phyloP scores from a whole-genome alignment of 805 yeast genomes.

The Suhomyces sp. region DNA sequence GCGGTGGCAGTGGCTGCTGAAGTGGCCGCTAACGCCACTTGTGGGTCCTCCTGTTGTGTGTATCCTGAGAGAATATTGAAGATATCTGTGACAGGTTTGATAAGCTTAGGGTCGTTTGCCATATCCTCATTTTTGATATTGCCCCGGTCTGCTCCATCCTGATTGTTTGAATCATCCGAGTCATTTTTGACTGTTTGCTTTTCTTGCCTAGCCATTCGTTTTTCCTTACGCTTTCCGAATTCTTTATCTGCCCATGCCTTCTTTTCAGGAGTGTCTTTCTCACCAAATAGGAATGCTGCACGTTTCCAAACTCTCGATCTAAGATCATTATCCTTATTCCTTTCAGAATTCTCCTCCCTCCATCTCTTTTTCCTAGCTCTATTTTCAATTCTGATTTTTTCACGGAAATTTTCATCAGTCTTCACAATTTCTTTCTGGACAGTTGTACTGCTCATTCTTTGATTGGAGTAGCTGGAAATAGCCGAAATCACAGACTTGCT shows the following conservation, averaged over 20 bases:
- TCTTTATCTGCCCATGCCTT: conserved; percentile 72
- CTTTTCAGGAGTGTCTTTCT: conserved; percentile 49
- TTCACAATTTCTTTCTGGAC: conserved; percentile 21
- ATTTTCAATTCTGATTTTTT: conserved; percentile 62
- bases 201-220: conserved; percentile 38
- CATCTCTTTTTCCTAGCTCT: conserved; percentile 77
- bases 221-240: conserved; percentile 61
- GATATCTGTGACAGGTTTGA: conserved; percentile 28
- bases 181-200: conserved; percentile 13
- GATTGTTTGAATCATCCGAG: conserved; percentile 16
- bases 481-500: conserved; percentile 8
- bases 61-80: conserved; percentile 36
- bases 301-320: conserved; percentile 73
- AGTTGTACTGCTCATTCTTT: conserved; percentile 13
- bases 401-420: conserved; percentile 44
- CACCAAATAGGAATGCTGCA: conserved; percentile 67
- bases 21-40: conserved; percentile 32
- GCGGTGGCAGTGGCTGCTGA: conserved; percentile 36
- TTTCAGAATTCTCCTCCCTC: conserved; percentile 75
- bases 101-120: conserved; percentile 23
- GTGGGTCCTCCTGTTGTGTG: conserved; percentile 30
- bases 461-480: conserved; percentile 8
- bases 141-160: background rate
- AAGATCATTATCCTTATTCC: conserved; percentile 86
- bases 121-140: conserved; percentile 14